phyloP scores from a whole-genome alignment of 495 filamentous ascomycete genomes.

The Copromyces sp. region DNA sequence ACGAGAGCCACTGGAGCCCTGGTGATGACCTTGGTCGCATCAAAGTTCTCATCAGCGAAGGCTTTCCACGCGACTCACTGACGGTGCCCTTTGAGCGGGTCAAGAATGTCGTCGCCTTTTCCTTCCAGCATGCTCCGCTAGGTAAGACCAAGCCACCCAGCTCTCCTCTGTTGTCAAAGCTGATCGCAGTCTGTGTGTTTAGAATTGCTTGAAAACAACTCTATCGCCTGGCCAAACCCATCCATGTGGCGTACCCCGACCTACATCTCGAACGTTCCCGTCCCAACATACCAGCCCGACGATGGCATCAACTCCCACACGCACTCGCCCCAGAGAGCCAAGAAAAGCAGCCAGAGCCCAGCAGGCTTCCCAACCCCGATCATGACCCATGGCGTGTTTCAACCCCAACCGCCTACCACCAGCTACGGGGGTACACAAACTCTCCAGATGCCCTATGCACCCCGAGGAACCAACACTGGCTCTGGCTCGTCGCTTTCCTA shows the following conservation, averaged over 20 bases:
- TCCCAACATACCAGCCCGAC: constrained; percentile 30
- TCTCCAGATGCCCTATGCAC: constrained; percentile 11
- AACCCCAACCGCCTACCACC: constrained; percentile 9
- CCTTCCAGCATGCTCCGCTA: constrained; percentile 79
- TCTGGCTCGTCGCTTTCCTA: constrained; percentile 12
- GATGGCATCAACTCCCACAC: constrained; percentile 31
- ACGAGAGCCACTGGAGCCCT: constrained; percentile 62
- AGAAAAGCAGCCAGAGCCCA: constrained; percentile 8
- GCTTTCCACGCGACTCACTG: constrained; percentile 44
- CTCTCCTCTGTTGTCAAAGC: background rate
- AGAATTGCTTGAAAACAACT: constrained; percentile 64
- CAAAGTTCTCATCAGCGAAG: constrained; percentile 69
- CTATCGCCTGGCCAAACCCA: constrained; percentile 76
- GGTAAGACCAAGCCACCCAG: constrained; percentile 35
- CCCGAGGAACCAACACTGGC: constrained; percentile 7
- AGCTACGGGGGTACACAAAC: constrained; percentile 10
- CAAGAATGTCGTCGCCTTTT: constrained; percentile 66
- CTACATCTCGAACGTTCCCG: constrained; percentile 25
- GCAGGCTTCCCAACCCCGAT: background rate
- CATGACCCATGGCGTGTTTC: constrained; percentile 3
- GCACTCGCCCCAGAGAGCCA: constrained; percentile 26
- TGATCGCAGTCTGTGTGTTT: background rate
- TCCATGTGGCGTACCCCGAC: constrained; percentile 54
- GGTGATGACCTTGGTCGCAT: constrained; percentile 62
- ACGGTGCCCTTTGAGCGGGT: constrained; percentile 53